A percentile compares a stretch with the other conserved stretches of the same genome.
These are phyloP conservation scores for Leptoxyphium fumago DNA, from an alignment of 2,329 filamentous ascomycete species.

Conservation along the genomic window DNA sequence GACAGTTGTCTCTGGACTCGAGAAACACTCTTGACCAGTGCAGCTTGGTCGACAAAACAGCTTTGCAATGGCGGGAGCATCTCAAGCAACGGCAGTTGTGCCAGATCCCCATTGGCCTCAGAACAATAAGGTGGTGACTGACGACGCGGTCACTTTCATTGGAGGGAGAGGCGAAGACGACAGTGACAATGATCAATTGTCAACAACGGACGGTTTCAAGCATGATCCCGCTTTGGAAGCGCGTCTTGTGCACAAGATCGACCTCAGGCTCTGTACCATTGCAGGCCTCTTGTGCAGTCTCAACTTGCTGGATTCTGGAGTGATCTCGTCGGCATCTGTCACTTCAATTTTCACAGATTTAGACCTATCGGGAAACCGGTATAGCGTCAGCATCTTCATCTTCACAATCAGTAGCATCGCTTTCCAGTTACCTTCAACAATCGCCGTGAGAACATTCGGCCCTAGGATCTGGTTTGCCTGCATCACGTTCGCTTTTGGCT, in stretches of 20 bases:
- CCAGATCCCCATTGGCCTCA: too few relatives aligned
- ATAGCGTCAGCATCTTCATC: conserved; percentile 57
- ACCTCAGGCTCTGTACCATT: conserved; percentile 54
- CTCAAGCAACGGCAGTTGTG: too few relatives aligned
- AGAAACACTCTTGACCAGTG: too few relatives aligned
- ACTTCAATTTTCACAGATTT: conserved; percentile 53
- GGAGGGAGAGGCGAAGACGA: neutral
- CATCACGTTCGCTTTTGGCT: conserved; percentile 46
- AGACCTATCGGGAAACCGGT: conserved; percentile 48
- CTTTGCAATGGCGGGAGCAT: too few relatives aligned
- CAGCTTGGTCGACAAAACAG: too few relatives aligned
- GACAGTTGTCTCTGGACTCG: too few relatives aligned
- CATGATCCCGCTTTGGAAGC: conserved; percentile 23
- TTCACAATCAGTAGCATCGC: conserved; percentile 54
- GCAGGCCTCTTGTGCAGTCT: conserved; percentile 56
- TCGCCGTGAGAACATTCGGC: conserved; percentile 49
- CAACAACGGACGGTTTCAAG: too few relatives aligned
- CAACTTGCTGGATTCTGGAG: conserved; percentile 54
- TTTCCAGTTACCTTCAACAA: conserved; percentile 54
- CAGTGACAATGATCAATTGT: neutral
- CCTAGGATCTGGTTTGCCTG: conserved; percentile 47
- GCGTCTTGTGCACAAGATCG: conserved; percentile 46
- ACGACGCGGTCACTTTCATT: too few relatives aligned
- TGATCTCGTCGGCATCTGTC: conserved; percentile 54
- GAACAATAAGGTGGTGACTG: too few relatives aligned